Evolutionary conservation across 257 asterid species (phyloP).

Genomic region (Lycium ferocissimum): DNA sequence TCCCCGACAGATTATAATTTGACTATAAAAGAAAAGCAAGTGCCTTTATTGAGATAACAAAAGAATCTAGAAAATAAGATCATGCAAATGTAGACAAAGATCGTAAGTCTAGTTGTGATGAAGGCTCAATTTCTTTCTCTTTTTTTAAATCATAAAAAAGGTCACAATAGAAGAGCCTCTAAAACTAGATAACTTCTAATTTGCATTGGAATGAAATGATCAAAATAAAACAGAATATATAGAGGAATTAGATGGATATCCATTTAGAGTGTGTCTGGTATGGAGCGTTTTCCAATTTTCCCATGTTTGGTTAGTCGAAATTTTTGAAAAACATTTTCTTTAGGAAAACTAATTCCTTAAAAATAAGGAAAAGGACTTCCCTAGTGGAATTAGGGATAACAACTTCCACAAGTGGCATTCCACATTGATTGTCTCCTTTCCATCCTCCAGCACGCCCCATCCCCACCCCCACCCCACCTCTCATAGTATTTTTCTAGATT

Average conservation of each 20-base stretch:
- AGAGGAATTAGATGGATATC: background rate
- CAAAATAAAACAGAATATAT: background rate
- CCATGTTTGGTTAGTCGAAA: no score
- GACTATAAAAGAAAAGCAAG: background rate
- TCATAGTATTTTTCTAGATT: no score
- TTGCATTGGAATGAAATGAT: background rate
- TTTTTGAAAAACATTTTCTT: no score
- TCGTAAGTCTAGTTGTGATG: background rate
- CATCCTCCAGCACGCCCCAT: no score
- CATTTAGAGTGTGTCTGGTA: background rate
- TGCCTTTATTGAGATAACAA: background rate
- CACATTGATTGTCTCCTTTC: no score
- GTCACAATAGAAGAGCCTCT: background rate
- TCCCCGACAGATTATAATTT: background rate
- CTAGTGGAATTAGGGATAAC: no score
- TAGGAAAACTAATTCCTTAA: no score
- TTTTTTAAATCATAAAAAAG: background rate
- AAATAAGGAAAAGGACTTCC: no score
- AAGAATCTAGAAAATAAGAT: conserved; percentile 1
- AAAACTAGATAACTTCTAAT: background rate
- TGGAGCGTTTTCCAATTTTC: no score
- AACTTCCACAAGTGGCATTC: no score
- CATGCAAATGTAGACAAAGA: conserved; percentile 10
- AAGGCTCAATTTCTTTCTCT: background rate
- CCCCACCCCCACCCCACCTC: no score